A percentile compares a stretch with the other conserved stretches of the same genome.
Evolutionary conservation across 2,329 filamentous ascomycete genomes (phyloP).

Genomic region (Trichophyton benhamiae): DNA sequence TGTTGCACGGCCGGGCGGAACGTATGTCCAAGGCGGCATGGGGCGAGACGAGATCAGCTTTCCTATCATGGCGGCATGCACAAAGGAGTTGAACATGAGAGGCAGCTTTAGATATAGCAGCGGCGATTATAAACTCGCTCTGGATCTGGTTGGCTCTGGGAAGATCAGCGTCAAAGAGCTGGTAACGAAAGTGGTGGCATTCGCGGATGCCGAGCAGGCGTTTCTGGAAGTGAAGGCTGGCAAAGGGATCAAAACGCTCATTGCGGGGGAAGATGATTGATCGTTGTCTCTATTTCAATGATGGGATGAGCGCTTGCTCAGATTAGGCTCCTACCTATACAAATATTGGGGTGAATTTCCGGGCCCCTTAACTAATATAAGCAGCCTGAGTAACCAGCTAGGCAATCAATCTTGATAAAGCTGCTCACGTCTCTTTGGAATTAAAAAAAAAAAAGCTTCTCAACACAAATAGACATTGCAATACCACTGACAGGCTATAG

Average conservation of each 20-base stretch:
- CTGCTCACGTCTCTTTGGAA: background rate
- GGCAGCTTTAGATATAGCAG: conserved; percentile 83
- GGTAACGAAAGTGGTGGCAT: conserved; percentile 64
- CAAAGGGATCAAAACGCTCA: conserved; percentile 45
- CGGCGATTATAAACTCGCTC: conserved; percentile 75
- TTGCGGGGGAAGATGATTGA: conserved; percentile 23
- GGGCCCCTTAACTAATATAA: too few species aligned
- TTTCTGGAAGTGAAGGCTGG: conserved; percentile 79
- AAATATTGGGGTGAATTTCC: too few species aligned
- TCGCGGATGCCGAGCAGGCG: conserved; percentile 70
- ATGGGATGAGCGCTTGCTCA: too few species aligned
- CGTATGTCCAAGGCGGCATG: conserved; percentile 81
- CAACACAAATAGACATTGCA: background rate
- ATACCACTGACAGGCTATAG: background rate
- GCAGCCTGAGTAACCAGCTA: too few species aligned
- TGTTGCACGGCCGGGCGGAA: conserved; percentile 57
- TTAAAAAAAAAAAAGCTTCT: background rate
- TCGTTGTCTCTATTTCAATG: conserved; percentile 7
- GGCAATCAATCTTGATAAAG: too few species aligned
- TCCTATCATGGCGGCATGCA: conserved; percentile 79
- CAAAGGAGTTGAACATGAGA: conserved; percentile 76
- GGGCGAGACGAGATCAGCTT: conserved; percentile 77
- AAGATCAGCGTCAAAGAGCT: conserved; percentile 65
- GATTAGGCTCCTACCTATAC: too few species aligned
- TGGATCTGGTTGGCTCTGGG: conserved; percentile 61